Conservation (phyloP, 1,139 yeast genomes). For the Hyphopichia khmerensis region DNA sequence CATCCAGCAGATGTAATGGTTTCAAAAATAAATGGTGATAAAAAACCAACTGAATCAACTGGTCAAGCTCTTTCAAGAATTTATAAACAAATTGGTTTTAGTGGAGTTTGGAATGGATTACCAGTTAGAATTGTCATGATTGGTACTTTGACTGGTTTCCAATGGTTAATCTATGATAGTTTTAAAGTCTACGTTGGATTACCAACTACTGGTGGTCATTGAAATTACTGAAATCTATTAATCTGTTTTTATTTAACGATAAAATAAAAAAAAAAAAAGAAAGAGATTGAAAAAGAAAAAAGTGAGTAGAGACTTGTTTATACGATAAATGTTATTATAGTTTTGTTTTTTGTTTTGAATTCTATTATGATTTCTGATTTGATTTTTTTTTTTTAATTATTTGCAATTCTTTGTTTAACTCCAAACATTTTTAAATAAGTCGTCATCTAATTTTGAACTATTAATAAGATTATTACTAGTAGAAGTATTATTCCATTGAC, state of each 20-base stretch:
- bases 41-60: conserved; percentile 62
- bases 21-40: conserved; percentile 81
- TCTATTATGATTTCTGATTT: not conserved
- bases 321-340: too few relatives aligned
- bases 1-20: conserved; percentile 99
- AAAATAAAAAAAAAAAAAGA: not conserved
- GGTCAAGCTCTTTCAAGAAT: conserved; percentile 71
- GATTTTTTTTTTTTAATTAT: not conserved
- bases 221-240: conserved; percentile 4
- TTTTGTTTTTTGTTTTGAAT: not conserved
- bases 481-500: conserved; percentile 12
- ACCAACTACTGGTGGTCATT: conserved; percentile 84
- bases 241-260: not conserved
- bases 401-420: conserved; percentile 10
- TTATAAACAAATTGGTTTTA: conserved; percentile 78
- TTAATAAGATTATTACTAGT: conserved; percentile 13
- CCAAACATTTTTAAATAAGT: conserved; percentile 62
- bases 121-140: conserved; percentile 94
- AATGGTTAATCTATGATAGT: conserved; percentile 93
- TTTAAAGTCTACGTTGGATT: conserved; percentile 88
- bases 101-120: conserved; percentile 91
- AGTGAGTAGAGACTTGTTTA: too few relatives aligned
- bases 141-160: conserved; percentile 95
- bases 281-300: not conserved
- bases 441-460: conserved; percentile 36